Base-by-base conservation (phyloP, 306 rosid species). In the Dryas drummondii region DNA sequence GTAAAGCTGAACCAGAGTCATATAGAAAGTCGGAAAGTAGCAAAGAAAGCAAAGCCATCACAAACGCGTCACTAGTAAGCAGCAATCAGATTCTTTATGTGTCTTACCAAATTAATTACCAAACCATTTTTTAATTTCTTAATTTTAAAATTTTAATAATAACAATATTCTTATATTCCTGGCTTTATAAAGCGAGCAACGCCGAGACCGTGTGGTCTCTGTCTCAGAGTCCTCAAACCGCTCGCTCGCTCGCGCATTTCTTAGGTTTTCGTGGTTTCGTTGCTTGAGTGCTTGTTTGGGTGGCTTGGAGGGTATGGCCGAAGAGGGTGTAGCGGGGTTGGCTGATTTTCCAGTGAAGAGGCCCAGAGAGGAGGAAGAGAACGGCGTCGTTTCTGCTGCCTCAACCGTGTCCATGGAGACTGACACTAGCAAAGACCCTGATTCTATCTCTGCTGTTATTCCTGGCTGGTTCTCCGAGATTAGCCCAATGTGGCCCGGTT, bases 401-500 rank as follows among this genome's bases (percentile, higher is more conserved):
- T 70, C 93, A 3, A 19, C 78, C 9, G 76, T 75, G 26, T 27
- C 86, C n/a, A 69, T 82, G 85, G 96, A 84, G 47, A 22, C 74
- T 40, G 88, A 78, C 32, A 86, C 68, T 44, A 32, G 5, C 32
- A 79, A 80, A n/a, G 79, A 59, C 15, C 73, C 91, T 11, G 76
- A 81, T 32, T 80, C 80, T 16, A 63, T 90, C 56, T 87, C 97
- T 2, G 27, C 91, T 42, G 90, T 94, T 49, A 92, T 92, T 76
- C 97, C 98, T 66, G 97, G 99, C 7, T 94, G 99, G 99, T 94
- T 94, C 83, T 94, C 99, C 9, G 98, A 94, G 87, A 85, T 94
- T 60, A 94, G 99, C 88, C 93, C 97, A 92, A 86, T 92, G 98
- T 94, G 99, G 99, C 99, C 99, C 7, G 99, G 99, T 94, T 69